A percentile compares a stretch with the other conserved stretches of the same genome.
Conservation (phyloP, 2,329 filamentous ascomycete species). For the Incumbomyces delicatus region DNA sequence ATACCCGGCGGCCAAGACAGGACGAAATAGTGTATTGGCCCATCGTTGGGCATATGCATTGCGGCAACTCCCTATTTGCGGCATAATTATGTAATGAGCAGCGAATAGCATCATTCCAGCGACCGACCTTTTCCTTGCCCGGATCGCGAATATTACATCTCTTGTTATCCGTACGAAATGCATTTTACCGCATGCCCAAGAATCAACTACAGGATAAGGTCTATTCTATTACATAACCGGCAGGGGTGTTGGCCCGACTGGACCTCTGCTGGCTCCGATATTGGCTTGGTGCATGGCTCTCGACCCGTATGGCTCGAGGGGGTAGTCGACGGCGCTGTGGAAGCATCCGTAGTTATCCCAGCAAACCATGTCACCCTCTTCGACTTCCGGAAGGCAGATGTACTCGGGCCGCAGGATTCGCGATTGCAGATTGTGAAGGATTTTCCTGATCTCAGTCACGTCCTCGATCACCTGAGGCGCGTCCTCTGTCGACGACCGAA, state of each 20-base stretch:
- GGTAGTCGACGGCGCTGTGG: conserved; percentile 38
- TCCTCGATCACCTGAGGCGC: conserved; percentile 30
- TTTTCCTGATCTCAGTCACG: conserved; percentile 28
- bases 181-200: too few species aligned
- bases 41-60: too few species aligned
- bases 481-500: conserved; percentile 27
- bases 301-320: conserved; percentile 26
- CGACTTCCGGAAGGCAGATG: conserved; percentile 30
- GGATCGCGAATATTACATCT: too few species aligned
- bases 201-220: too few species aligned
- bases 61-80: too few species aligned
- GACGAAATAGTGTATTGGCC: too few species aligned
- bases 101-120: too few species aligned
- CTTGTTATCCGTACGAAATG: too few species aligned
- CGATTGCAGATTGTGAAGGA: conserved; percentile 30
- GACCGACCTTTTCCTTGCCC: too few species aligned
- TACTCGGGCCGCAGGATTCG: conserved; percentile 35
- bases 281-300: conserved; percentile 41
- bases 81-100: too few species aligned
- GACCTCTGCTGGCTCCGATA: conserved; percentile 28
- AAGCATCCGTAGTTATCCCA: conserved; percentile 38
- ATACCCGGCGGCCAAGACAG: too few species aligned
- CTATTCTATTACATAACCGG: neutral
- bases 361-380: conserved; percentile 38
- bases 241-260: conserved; percentile 21